Evolutionary conservation across 1,284 basidiomycete species (phyloP), one percentile per base, ranked within the genome.

Genomic region (Limonomyces culmigenus): DNA sequence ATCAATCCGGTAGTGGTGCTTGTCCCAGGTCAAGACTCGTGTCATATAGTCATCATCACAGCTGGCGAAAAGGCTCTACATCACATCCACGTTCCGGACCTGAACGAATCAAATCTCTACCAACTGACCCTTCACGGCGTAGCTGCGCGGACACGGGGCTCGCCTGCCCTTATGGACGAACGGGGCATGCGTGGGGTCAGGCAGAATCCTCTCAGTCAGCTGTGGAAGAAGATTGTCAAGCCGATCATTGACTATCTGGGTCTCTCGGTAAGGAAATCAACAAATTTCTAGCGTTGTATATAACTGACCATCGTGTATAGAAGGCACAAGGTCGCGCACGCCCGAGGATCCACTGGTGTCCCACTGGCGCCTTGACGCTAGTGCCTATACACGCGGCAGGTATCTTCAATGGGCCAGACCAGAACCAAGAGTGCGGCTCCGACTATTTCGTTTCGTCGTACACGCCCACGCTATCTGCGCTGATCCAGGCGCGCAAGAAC

Each of bases 361-460:
- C n/a, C 25, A 27, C 25, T 8, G 25, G 25, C 8, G 10, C 25
- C 25, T 8, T n/a, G 10, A n/a, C 25, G n/a, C n/a, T 27, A 8
- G 10, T 27, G 8, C 25, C 25, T 8, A n/a, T 27, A n/a, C 25
- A 27, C n/a, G 25, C 25, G 10, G 25, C 25, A 8, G 25, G 25
- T 8, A 8, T 27, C 10, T 27, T 8, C n/a, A 8, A 27, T n/a
- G 10, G n/a, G n/a, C 10, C 25, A n/a, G n/a, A n/a, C n/a, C n/a
- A n/a, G 10, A 27, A 27, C 25, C 25, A 8, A 27, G 25, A 27
- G n/a, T 27, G 25, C 25, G 25, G 10, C 25, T 27, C 25, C 31
- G 31, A 32, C 31, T 32, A 32, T 15, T 11, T 17, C 31, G 15
- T 32, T 17, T 32, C 31, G 13, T 32, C 31, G 10, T 32, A 32